Evolutionary conservation across 2,329 filamentous ascomycete genomes (phyloP).

Genomic region (Colletotrichum cereale): DNA sequence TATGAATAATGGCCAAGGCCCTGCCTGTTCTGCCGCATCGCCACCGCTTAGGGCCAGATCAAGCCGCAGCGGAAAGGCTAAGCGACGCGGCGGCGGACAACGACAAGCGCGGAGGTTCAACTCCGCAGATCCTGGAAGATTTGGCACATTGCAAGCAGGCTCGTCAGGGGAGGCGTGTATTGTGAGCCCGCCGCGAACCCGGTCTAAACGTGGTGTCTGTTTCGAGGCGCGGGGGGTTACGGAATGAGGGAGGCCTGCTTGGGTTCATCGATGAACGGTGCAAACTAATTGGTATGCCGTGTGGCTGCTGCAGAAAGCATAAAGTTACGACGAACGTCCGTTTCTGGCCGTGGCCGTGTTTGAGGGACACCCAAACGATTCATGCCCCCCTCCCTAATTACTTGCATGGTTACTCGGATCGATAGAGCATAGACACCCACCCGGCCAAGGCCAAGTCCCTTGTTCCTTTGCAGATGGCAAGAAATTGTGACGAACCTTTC

Average conservation of each 20-base stretch:
- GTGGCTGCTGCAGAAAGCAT: not conserved
- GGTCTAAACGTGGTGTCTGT: not conserved
- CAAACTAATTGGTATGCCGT: not conserved
- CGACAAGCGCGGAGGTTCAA: not conserved
- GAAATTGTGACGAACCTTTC: not conserved
- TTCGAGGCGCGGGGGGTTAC: not conserved
- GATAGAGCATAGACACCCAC: not conserved
- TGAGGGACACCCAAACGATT: not conserved
- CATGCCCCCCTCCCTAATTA: not conserved
- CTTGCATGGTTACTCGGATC: not conserved
- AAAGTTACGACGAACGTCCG: conserved; percentile 8
- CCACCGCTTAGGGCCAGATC: no score
- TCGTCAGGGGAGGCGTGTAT: not conserved
- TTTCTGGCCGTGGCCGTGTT: not conserved
- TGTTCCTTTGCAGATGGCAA: not conserved
- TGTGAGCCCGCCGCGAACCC: not conserved
- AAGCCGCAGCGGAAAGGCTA: not conserved
- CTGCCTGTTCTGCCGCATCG: not conserved
- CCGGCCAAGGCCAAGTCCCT: not conserved
- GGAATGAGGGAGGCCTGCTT: not conserved
- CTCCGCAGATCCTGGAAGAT: not conserved
- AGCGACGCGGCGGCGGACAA: not conserved
- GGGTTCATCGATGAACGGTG: not conserved
- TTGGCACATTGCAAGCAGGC: not conserved
- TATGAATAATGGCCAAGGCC: not conserved